Conservation (phyloP, 306 rosid species). For the Quercus parvula region DNA sequence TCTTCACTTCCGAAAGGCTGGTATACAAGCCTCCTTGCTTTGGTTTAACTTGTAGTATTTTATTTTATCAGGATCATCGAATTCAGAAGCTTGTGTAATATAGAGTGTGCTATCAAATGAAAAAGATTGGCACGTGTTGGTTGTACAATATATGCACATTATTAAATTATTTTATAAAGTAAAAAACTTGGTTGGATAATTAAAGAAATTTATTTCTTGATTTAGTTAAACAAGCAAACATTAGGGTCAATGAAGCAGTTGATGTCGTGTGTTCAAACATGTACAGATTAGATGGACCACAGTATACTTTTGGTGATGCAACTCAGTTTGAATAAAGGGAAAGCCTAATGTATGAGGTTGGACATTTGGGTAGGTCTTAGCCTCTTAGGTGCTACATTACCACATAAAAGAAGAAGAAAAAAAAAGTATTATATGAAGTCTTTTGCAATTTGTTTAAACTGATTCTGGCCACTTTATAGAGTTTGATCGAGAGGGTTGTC, state of each 20-base stretch:
- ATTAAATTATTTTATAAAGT: background rate
- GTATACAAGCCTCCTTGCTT: slow-evolving; percentile 23
- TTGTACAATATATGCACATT: background rate
- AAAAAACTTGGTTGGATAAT: background rate
- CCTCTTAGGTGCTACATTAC: background rate
- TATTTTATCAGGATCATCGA: background rate
- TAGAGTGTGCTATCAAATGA: background rate
- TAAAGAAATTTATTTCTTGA: background rate
- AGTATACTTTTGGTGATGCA: background rate
- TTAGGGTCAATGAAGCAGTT: background rate
- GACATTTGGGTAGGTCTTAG: background rate
- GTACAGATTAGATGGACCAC: background rate
- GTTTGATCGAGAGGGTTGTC: slow-evolving; percentile 89
- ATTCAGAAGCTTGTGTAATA: background rate
- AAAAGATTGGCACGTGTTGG: background rate
- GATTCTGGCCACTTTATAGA: slow-evolving; percentile 39
- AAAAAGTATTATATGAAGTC: slow-evolving; percentile 3
- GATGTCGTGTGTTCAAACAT: background rate
- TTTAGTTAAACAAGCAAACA: background rate
- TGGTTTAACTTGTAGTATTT: background rate
- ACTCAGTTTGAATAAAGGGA: background rate
- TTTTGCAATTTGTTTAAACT: background rate
- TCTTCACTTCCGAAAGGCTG: slow-evolving; percentile 93
- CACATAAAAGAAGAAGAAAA: background rate
- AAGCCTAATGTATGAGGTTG: background rate